phyloP scores from a whole-genome alignment of 2,329 filamentous ascomycete species.

The Cladophialophora bantiana region DNA sequence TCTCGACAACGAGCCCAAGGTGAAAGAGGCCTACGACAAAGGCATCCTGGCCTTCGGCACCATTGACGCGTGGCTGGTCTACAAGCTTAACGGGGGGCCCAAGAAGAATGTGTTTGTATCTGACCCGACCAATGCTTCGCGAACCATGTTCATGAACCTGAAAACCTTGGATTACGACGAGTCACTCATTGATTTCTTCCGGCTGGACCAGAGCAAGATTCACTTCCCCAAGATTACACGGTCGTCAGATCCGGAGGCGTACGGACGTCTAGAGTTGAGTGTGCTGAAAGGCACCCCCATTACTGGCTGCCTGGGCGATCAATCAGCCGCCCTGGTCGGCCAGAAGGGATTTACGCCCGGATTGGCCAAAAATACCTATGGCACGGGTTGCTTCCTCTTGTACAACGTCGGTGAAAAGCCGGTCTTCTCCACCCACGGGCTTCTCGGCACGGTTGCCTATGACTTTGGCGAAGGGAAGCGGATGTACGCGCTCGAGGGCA shows the following conservation, averaged over 20 bases:
- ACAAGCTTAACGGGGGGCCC: constrained; percentile 74
- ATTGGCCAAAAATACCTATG: constrained; percentile 88
- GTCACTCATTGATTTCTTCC: constrained; percentile 78
- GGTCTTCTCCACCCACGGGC: constrained; percentile 81
- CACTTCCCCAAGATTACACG: constrained; percentile 80
- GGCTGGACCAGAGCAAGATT: constrained; percentile 73
- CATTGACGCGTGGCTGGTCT: constrained; percentile 87
- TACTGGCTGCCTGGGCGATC: constrained; percentile 82
- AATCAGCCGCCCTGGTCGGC: constrained; percentile 85
- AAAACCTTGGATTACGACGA: constrained; percentile 81
- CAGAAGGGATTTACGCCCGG: constrained; percentile 84
- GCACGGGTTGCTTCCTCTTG: constrained; percentile 85
- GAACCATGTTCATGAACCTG: constrained; percentile 95
- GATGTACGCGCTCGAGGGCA: constrained; percentile 83
- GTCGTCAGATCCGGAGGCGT: constrained; percentile 76
- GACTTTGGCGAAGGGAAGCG: constrained; percentile 75
- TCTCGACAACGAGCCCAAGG: constrained; percentile 72
- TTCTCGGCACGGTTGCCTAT: constrained; percentile 84
- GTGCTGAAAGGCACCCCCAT: constrained; percentile 73
- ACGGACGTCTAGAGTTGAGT: constrained; percentile 71
- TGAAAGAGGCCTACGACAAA: constrained; percentile 76
- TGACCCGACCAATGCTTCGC: constrained; percentile 84
- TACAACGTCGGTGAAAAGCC: constrained; percentile 88
- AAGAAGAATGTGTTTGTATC: constrained; percentile 76
- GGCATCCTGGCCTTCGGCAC: constrained; percentile 83